Evolutionary conservation across 2,329 filamentous ascomycete species (phyloP), one percentile per base, ranked within the genome.

Genomic region (Aspergillus novofumigatus): DNA sequence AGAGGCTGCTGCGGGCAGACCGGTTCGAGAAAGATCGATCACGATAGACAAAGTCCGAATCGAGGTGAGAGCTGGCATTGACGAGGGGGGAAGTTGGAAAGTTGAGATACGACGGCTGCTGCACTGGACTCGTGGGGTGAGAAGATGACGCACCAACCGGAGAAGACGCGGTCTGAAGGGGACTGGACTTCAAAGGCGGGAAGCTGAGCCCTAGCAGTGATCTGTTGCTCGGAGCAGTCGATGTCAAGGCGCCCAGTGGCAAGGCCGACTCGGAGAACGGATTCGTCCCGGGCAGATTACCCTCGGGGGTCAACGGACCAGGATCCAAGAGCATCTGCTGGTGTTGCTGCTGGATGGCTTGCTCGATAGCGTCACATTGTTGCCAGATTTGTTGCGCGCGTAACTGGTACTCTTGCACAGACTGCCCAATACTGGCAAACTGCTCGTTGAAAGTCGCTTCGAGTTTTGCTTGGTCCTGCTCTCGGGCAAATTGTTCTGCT

Each of bases 251-350:
- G 28, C 59, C 62, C 38, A 68, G 51, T n/a, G 66, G 60, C 49
- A 65, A 41, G 23, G 53, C 59, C 9, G 60, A 60, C 45, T 74
- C 75, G 62, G 73, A 62, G 41, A 72, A 63, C 55, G 71, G 66
- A 57, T 77, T 78, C 9, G 81, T 83, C 55, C 82, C 82, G 25
- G 83, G 82, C 14, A 86, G 71, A 32, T 80, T 78, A 28, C 82
- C 82, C 71, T 86, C 84, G n/a, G 84, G 84, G n/a, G 83, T 86
- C 50, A 79, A 65, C 35, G 76, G 75, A n/a, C 74, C 77, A 52
- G 71, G 71, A 47, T 74, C 76, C 62, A 74, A 62, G 53, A 75
- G 72, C 67, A 75, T 73, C 54, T 74, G 76, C 56, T 77, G 75
- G 49, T 78, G 75, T 55, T 79, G 77, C 55, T 78, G 73, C 49